These are phyloP conservation scores for Apiotrichum gamsii DNA, from an alignment of 1,284 basidiomycete species.

Conservation along the genomic window DNA sequence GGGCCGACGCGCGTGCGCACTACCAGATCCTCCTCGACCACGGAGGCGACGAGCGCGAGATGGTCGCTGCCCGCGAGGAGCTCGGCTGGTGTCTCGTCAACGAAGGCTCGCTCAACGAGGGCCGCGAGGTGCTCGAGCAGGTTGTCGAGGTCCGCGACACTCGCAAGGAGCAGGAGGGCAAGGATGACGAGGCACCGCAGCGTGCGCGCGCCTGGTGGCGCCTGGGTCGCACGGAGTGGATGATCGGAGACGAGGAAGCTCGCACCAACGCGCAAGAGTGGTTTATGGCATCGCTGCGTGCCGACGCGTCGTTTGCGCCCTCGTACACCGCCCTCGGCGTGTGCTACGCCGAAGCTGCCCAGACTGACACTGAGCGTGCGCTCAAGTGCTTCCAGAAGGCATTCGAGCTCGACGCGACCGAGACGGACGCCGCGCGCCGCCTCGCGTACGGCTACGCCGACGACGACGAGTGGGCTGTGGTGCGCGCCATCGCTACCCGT, in stretches of 20 bases:
- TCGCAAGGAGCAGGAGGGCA: slow-evolving; percentile 54
- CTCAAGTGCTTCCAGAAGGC: slow-evolving; percentile 98
- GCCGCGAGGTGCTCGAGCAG: slow-evolving; percentile 55
- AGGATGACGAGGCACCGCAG: slow-evolving; percentile 40
- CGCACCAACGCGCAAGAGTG: slow-evolving; percentile 64
- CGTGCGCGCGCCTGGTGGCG: slow-evolving; percentile 77
- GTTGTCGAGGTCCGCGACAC: slow-evolving; percentile 58
- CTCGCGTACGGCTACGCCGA: slow-evolving; percentile 87
- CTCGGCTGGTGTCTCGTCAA: slow-evolving; percentile 77
- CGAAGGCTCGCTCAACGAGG: slow-evolving; percentile 53
- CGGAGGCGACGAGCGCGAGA: slow-evolving; percentile 39
- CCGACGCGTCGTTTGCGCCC: slow-evolving; percentile 70
- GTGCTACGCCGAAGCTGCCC: slow-evolving; percentile 71
- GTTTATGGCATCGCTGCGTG: slow-evolving; percentile 79
- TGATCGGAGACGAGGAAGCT: slow-evolving; percentile 52
- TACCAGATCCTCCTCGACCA: slow-evolving; percentile 55
- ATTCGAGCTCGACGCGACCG: slow-evolving; percentile 88
- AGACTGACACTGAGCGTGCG: slow-evolving; percentile 75
- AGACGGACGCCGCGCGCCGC: slow-evolving; percentile 74
- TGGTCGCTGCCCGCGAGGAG: slow-evolving; percentile 72
- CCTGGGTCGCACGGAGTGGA: slow-evolving; percentile 72
- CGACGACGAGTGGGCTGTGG: slow-evolving; percentile 90
- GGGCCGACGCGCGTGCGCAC: slow-evolving; percentile 60
- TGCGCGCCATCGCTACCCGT: slow-evolving; percentile 83
- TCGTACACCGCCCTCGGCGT: slow-evolving; percentile 90